Base-by-base conservation (phyloP, 139 green algal genomes). In the Chlorella sp. region DNA sequence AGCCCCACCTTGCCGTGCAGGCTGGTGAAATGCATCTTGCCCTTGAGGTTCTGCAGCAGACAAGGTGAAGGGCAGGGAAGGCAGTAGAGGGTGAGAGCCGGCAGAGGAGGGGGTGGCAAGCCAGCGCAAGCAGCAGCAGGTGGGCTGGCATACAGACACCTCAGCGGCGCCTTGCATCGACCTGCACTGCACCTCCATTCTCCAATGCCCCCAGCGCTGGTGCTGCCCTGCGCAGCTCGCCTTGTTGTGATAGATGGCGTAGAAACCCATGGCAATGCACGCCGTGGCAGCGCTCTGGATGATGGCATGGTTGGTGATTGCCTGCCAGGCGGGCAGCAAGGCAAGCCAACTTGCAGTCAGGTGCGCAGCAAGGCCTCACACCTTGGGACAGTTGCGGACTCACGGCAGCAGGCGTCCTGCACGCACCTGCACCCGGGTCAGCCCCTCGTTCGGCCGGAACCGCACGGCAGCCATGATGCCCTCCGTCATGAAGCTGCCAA, bases 231-330 rank as follows among this genome's bases (percentile, higher is more conserved):
- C 26, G 24, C 20, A n/a, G 11, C 73, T 60, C 14, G 87, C 82
- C 89, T 95, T 95, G 84, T 94, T 94, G n/a, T 79, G 56, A 68
- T 91, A 93, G 32, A 95, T 94, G 22, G 87, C 87, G 0, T 79
- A 89, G 36, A 94, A 93, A 3, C 92, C 92, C 22, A 93, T 73
- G 6, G 54, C 26, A 7, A 91, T 76, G 69, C 82, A 90, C 1
- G 91, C 22, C 62, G 81, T 58, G 73, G 87, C 44, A 43, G 84
- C 68, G 11, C 73, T n/a, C 62, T 90, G 85, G 38, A 90, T 70
- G 58, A 86, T 84, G 48, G 80, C 85, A 68, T 90, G 87, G 68
- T 83, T 88, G 30, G 80, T 69, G 38, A 90, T 85, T 24, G 86
- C 87, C 7, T 60, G 51, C 8, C 8, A 38, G 17, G 14, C 56